Conservation (phyloP, 129 eudicot genomes). For the Dittrichia graveolens region DNA sequence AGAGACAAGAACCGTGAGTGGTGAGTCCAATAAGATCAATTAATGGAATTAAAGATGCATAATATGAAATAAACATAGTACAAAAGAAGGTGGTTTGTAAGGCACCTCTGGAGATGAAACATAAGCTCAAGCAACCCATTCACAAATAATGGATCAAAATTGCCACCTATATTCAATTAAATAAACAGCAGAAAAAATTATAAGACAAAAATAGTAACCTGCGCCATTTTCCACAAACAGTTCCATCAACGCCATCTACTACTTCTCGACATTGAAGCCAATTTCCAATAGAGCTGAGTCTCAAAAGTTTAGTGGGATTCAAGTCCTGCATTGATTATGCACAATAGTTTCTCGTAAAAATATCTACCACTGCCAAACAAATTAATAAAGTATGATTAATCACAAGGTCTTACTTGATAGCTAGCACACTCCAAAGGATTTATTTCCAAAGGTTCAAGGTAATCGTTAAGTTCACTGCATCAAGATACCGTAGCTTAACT, state of each 20-base stretch:
- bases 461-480: slow-evolving; percentile 51
- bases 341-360: slow-evolving; percentile 14
- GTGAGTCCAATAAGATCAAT: slow-evolving; percentile 5
- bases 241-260: slow-evolving; percentile 54
- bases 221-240: slow-evolving; percentile 94
- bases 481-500: slow-evolving; percentile 20
- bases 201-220: slow-evolving; percentile 46
- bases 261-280: slow-evolving; percentile 85
- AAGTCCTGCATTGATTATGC: slow-evolving; percentile 45
- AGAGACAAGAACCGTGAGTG: slow-evolving; percentile 4
- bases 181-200: neutral
- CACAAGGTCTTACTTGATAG: slow-evolving; percentile 49
- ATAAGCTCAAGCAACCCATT: neutral
- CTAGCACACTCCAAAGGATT: slow-evolving; percentile 35
- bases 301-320: slow-evolving; percentile 44
- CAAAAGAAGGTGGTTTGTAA: neutral
- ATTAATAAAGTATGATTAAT: slow-evolving; percentile 12
- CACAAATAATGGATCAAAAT: neutral
- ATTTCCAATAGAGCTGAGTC: slow-evolving; percentile 60
- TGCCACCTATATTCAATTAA: slow-evolving; percentile 6
- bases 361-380: slow-evolving; percentile 17
- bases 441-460: slow-evolving; percentile 49
- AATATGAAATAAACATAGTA: neutral
- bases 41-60: neutral
- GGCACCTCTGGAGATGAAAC: neutral